A percentile compares a stretch with the other conserved stretches of the same genome.
phyloP scores from a whole-genome alignment of 169 alveolate species.

The Cryptosporidium baileyi region DNA sequence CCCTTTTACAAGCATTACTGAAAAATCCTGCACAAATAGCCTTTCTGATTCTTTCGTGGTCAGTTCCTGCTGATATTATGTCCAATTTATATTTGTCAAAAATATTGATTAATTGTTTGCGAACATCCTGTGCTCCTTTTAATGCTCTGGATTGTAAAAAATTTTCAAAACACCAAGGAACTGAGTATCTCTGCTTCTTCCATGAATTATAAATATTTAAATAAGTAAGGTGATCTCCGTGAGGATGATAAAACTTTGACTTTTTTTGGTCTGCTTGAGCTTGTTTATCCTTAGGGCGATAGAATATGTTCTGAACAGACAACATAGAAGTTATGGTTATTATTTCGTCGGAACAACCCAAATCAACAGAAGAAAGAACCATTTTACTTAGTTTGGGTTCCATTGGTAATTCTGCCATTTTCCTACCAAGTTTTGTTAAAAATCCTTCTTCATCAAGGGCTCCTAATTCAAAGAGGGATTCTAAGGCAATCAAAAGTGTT shows the following conservation, averaged over 20 bases:
- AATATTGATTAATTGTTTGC: constrained; percentile 93
- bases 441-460: constrained; percentile 99
- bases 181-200: constrained; percentile 89
- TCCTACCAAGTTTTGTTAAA: constrained; percentile 97
- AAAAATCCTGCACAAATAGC: constrained; percentile 98
- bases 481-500: constrained; percentile 97
- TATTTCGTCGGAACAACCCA: constrained; percentile 96
- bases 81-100: constrained; percentile 94
- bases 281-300: constrained; percentile 96
- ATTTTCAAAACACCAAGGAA: constrained; percentile 97
- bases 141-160: constrained; percentile 95
- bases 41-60: constrained; percentile 90
- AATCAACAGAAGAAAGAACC: constrained; percentile 96
- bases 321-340: constrained; percentile 98
- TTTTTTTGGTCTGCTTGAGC: constrained; percentile 94
- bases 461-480: constrained; percentile 95
- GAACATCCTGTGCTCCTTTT: constrained; percentile 95
- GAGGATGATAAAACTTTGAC: constrained; percentile 93
- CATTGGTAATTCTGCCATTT: constrained; percentile 99
- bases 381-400: constrained; percentile 97
- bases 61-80: constrained; percentile 86
- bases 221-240: constrained; percentile 98
- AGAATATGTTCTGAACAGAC: constrained; percentile 95
- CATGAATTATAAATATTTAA: constrained; percentile 95
- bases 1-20: constrained; percentile 95